Evolutionary conservation across 2,329 filamentous ascomycete species (phyloP).

Genomic region (Neonectria coccinea): DNA sequence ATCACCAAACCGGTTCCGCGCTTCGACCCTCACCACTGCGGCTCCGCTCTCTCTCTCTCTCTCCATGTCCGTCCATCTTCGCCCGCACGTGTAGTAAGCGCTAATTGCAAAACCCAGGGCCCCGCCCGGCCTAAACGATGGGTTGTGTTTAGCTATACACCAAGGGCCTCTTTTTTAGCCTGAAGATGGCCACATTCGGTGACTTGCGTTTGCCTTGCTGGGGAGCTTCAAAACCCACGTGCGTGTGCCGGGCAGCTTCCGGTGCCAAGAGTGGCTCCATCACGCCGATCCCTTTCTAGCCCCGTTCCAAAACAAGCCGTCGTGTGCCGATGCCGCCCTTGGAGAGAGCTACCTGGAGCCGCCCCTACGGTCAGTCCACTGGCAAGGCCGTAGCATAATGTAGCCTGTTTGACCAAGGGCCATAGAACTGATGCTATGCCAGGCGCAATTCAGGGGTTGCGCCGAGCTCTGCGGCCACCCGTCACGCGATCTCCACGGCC

Average conservation of each 20-base stretch:
- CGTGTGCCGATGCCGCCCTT: background rate
- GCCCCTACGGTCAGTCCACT: background rate
- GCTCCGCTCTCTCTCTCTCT: conserved; percentile 15
- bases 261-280: background rate
- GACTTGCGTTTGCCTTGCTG: background rate
- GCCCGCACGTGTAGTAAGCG: conserved; percentile 83
- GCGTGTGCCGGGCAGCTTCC: background rate
- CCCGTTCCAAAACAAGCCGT: background rate
- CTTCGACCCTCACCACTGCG: background rate
- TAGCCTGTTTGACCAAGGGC: background rate
- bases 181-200: background rate
- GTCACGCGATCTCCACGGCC: background rate
- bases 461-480: background rate
- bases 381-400: background rate
- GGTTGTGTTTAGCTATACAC: background rate
- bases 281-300: background rate
- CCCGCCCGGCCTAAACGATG: background rate
- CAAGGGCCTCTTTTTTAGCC: background rate
- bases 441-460: background rate
- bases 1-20: conserved; percentile 10
- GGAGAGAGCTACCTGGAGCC: background rate
- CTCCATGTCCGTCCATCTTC: no score
- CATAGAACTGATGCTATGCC: background rate
- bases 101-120: conserved; percentile 57
- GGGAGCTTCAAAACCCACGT: background rate